Percentiles rank a stretch among this genome's conserved stretches.
Evolutionary conservation across 2,329 filamentous ascomycete species (phyloP).

Genomic region (Neoarthrinium moseri): DNA sequence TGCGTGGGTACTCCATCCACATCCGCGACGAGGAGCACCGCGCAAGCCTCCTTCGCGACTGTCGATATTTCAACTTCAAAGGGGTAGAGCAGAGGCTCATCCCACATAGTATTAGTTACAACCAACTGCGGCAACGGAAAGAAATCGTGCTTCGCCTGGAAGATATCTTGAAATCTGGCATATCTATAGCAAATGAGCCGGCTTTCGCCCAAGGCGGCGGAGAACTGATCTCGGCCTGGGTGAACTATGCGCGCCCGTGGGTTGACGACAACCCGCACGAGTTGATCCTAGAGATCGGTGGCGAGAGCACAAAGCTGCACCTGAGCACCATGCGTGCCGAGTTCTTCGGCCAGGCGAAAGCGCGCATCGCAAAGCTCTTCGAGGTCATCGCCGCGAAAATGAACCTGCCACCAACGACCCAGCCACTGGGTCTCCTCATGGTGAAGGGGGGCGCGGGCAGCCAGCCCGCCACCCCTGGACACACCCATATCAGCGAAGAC

Average conservation of each 20-base stretch:
- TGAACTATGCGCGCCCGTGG: conserved; percentile 81
- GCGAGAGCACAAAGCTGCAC: conserved; percentile 52
- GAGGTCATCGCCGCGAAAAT: conserved; percentile 82
- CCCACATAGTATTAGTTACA: conserved; percentile 72
- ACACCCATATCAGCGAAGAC: conserved; percentile 69
- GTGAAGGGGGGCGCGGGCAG: conserved; percentile 59
- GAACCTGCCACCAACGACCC: conserved; percentile 59
- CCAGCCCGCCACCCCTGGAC: conserved; percentile 64
- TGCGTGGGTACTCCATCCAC: conserved; percentile 79
- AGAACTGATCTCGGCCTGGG: conserved; percentile 46
- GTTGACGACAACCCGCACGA: conserved; percentile 74
- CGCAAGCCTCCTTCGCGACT: conserved; percentile 75
- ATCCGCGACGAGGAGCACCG: conserved; percentile 78
- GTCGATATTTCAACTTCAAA: conserved; percentile 89
- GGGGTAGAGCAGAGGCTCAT: conserved; percentile 87
- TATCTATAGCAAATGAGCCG: conserved; percentile 60
- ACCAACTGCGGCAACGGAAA: conserved; percentile 62
- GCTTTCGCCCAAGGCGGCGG: conserved; percentile 20
- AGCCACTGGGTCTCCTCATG: conserved; percentile 67
- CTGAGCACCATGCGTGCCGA: conserved; percentile 55
- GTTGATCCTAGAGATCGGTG: conserved; percentile 77
- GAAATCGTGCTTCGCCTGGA: conserved; percentile 82
- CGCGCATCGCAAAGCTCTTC: conserved; percentile 70
- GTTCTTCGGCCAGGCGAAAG: conserved; percentile 71
- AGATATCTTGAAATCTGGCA: conserved; percentile 84